phyloP scores from a whole-genome alignment of 2,329 filamentous ascomycete species.

The Huntiella bhutanensis region DNA sequence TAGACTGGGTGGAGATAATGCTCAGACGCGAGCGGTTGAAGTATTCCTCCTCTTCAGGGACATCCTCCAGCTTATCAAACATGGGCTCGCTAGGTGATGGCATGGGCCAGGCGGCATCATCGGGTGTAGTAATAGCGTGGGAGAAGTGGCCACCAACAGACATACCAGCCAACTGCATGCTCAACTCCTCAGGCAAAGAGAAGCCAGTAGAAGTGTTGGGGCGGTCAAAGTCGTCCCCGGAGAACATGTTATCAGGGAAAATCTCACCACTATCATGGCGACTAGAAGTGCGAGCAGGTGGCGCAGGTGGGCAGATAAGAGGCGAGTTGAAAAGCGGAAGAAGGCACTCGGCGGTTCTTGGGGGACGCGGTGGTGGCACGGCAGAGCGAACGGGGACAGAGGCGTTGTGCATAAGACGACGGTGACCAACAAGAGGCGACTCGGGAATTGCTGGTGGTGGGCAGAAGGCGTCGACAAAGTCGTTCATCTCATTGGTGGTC shows the following conservation, averaged over 20 bases:
- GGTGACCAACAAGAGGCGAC: slow-evolving; percentile 15
- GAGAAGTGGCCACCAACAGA: slow-evolving; percentile 19
- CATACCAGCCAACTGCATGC: slow-evolving; percentile 11
- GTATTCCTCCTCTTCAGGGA: slow-evolving; percentile 44
- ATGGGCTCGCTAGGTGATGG: slow-evolving; percentile 19
- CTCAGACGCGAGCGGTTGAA: slow-evolving; percentile 24
- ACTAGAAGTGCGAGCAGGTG: slow-evolving; percentile 37
- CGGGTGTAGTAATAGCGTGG: slow-evolving; percentile 25
- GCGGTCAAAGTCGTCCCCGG: slow-evolving; percentile 24
- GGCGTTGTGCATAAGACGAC: slow-evolving; percentile 23
- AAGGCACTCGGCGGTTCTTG: slow-evolving; percentile 22
- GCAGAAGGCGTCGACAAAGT: slow-evolving; percentile 11
- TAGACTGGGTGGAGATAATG: slow-evolving; percentile 29
- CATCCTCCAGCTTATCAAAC: slow-evolving; percentile 33
- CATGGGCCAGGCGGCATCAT: slow-evolving; percentile 27
- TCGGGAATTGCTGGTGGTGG: not conserved
- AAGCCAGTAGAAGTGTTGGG: slow-evolving; percentile 26
- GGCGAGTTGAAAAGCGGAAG: slow-evolving; percentile 9
- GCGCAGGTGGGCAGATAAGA: slow-evolving; percentile 21
- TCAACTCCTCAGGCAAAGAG: slow-evolving; percentile 26
- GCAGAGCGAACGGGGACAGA: slow-evolving; percentile 29
- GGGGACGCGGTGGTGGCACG: slow-evolving; percentile 28
- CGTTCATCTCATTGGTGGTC: slow-evolving; percentile 11
- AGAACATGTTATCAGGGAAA: slow-evolving; percentile 5
- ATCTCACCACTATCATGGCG: slow-evolving; percentile 29